Conservation (phyloP, 2,329 filamentous ascomycete species). For the Myotisia sp. region DNA sequence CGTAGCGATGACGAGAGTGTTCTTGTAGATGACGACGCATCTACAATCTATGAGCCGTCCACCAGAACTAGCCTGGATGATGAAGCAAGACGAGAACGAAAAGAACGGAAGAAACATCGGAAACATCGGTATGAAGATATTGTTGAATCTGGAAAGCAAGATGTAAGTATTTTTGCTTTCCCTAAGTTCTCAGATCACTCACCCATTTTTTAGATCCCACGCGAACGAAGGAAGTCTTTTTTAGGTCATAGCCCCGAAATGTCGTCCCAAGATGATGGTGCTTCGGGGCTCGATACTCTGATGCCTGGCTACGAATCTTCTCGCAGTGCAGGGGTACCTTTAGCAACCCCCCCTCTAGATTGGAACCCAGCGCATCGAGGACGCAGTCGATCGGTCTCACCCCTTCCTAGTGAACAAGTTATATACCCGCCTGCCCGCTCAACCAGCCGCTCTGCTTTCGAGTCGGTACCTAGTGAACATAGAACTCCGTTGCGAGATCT, state of each 20-base stretch:
- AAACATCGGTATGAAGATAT: slow-evolving; percentile 26
- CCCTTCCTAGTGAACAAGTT: slow-evolving; percentile 18
- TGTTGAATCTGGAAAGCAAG: slow-evolving; percentile 10
- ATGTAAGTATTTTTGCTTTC: no score
- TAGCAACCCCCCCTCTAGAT: slow-evolving; percentile 10
- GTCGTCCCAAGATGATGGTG: slow-evolving; percentile 31
- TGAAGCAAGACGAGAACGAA: slow-evolving; percentile 15
- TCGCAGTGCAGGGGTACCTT: slow-evolving; percentile 5
- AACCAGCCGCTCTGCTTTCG: slow-evolving; percentile 24
- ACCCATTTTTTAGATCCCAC: no score
- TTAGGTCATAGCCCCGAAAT: slow-evolving; percentile 51
- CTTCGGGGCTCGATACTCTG: slow-evolving; percentile 28
- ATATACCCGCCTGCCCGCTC: slow-evolving; percentile 19
- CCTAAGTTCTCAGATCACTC: no score
- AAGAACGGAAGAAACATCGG: slow-evolving; percentile 19
- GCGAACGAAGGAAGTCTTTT: slow-evolving; percentile 51
- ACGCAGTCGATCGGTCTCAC: slow-evolving; percentile 25
- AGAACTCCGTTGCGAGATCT: slow-evolving; percentile 20
- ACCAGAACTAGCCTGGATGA: no score
- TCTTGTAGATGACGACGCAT: no score
- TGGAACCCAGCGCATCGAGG: slow-evolving; percentile 2
- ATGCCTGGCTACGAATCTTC: slow-evolving; percentile 13
- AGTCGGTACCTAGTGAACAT: slow-evolving; percentile 16
- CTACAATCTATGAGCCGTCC: no score
- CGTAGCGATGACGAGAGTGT: no score